These are phyloP conservation scores for Linanthus parryae DNA, from an alignment of 148 eudicot genomes.

Conservation along the genomic window DNA sequence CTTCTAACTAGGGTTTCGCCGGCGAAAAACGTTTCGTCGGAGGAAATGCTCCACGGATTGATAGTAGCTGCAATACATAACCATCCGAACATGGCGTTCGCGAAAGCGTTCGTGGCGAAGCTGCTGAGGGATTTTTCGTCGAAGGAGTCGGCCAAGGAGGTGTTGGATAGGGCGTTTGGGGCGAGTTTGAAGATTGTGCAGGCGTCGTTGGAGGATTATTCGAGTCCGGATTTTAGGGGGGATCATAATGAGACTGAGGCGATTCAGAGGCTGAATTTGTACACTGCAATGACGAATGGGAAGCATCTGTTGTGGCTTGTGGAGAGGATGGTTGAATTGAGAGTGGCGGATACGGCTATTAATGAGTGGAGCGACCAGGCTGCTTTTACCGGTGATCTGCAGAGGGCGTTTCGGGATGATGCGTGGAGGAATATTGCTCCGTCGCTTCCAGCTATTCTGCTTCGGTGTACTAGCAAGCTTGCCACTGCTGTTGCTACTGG, in stretches of 20 bases:
- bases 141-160: slow-evolving; percentile 53
- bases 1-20: slow-evolving; percentile 68
- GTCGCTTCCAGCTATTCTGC: slow-evolving; percentile 61
- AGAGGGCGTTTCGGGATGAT: slow-evolving; percentile 81
- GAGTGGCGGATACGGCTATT: slow-evolving; percentile 74
- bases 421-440: slow-evolving; percentile 86
- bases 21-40: slow-evolving; percentile 28
- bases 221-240: slow-evolving; percentile 77
- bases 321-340: slow-evolving; percentile 93
- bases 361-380: slow-evolving; percentile 80
- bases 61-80: slow-evolving; percentile 56
- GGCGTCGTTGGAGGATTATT: slow-evolving; percentile 75
- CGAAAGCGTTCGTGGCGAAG: slow-evolving; percentile 84
- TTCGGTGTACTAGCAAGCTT: slow-evolving; percentile 73
- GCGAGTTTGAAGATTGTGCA: slow-evolving; percentile 61
- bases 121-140: slow-evolving; percentile 66
- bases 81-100: slow-evolving; percentile 70
- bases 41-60: slow-evolving; percentile 69
- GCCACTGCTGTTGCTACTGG: slow-evolving; percentile 72
- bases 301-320: slow-evolving; percentile 84
- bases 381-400: slow-evolving; percentile 66
- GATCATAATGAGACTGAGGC: slow-evolving; percentile 87
- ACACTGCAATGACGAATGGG: slow-evolving; percentile 58
- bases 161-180: slow-evolving; percentile 54
- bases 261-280: slow-evolving; percentile 83